Evolutionary conservation across 2,329 filamentous ascomycete species (phyloP).

Genomic region (Claviceps spartinae): DNA sequence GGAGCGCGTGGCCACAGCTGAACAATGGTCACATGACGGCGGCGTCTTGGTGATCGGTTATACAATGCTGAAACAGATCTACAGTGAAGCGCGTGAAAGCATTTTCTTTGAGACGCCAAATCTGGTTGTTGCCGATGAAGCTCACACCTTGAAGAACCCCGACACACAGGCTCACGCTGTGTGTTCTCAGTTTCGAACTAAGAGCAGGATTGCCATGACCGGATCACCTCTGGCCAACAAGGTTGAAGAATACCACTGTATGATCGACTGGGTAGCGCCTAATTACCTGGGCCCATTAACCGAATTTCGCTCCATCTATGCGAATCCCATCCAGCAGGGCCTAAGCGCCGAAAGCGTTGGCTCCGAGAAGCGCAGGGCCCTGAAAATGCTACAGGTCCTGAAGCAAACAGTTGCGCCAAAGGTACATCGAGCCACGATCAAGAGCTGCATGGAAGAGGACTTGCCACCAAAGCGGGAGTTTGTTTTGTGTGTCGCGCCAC

Average conservation of each 20-base stretch:
- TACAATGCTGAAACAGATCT: conserved; percentile 42
- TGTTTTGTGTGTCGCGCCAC: conserved; percentile 60
- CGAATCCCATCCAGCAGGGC: conserved; percentile 59
- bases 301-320: conserved; percentile 60
- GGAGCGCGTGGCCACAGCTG: conserved; percentile 32
- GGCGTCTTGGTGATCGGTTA: conserved; percentile 73
- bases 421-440: conserved; percentile 60
- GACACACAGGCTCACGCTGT: conserved; percentile 36
- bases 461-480: conserved; percentile 72
- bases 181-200: conserved; percentile 48
- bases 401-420: conserved; percentile 64
- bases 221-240: conserved; percentile 80
- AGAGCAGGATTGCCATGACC: conserved; percentile 66
- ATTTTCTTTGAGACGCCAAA: conserved; percentile 48
- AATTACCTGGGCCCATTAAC: conserved; percentile 55
- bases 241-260: conserved; percentile 69
- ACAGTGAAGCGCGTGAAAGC: conserved; percentile 21
- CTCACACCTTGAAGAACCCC: conserved; percentile 63
- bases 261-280: conserved; percentile 78
- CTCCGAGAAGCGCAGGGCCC: conserved; percentile 41
- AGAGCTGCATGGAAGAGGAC: conserved; percentile 46
- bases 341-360: conserved; percentile 50
- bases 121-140: conserved; percentile 75
- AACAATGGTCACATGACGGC: conserved; percentile 47
- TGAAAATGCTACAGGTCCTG: conserved; percentile 56